Evolutionary conservation across 1,284 basidiomycete species (phyloP), one percentile per base, ranked within the genome.

Genomic region (Pterulicium gracile): DNA sequence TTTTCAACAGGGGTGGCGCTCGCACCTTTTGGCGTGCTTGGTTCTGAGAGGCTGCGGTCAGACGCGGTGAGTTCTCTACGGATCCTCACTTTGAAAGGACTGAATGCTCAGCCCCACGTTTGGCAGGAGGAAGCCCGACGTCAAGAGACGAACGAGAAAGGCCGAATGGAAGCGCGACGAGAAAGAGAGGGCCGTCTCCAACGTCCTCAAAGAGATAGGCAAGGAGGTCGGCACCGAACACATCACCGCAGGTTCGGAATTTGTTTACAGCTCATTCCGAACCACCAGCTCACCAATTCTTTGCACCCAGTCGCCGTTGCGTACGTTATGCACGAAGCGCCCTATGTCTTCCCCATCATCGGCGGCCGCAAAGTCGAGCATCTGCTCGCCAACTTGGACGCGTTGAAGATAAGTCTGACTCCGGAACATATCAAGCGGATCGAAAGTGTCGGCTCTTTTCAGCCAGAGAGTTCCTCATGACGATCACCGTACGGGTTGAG

Each of bases 21-120:
- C 1, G 65, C 64, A 2, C 68, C 68, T 0, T 73, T 66, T 64
- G 58, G 57, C 21, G 63, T 65, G 0, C 52, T 75, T 1, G 68
- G 56, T 0, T 54, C 57, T 2, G 65, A 66, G 1, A 61, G 59
- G 15, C 55, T 73, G 24, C 57, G 60, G 18, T 58, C 58, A 1
- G 60, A 65, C 42, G 60, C 53, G 19, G 63, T 39, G 15, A 39
- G 36, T 18, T 17, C 15, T 4, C 36, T 32, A 10, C 27, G 10
- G 27, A 7, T 10, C 10, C 7, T 32, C 7, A 10, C 27, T 10
- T 32, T n/a, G 19, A 7, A 13, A 15, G 36, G 7, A 39, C 36
- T 18, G 36, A 7, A 7, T 18, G 7, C 15, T 39, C 10, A 32
- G 7, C 7, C n/a, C n/a, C 10, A 32, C n/a, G 27, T 32, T 41